These are phyloP conservation scores for Ogataea polymorpha DNA, from an alignment of 805 yeast species.

Conservation along the genomic window DNA sequence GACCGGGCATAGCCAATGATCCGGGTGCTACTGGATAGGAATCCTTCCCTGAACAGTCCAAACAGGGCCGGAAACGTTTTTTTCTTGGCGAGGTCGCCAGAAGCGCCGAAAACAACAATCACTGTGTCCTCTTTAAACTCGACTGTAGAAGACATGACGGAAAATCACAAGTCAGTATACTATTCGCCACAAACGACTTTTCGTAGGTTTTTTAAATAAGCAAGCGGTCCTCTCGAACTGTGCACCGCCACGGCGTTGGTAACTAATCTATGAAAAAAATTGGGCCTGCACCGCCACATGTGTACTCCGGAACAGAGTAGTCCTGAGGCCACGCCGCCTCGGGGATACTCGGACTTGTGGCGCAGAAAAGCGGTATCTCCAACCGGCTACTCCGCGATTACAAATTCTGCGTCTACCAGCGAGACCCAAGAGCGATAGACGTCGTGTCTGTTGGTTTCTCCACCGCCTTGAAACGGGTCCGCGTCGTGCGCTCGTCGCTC, in stretches of 20 bases:
- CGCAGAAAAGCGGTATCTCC: conserved; percentile 14
- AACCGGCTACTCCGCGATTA: conserved; percentile 2
- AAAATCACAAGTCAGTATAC: background rate
- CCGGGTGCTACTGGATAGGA: conserved; percentile 62
- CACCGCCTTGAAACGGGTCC: conserved; percentile 47
- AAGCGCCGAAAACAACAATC: conserved; percentile 88
- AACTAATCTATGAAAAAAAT: background rate
- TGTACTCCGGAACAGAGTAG: conserved; percentile 7
- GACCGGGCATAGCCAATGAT: conserved; percentile 94
- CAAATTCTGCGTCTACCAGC: conserved; percentile 41
- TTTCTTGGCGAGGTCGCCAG: conserved; percentile 93
- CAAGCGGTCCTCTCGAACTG: conserved; percentile 1
- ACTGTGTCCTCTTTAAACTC: conserved; percentile 64
- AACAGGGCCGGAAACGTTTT: conserved; percentile 88
- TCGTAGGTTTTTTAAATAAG: conserved; percentile 3
- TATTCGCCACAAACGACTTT: conserved; percentile 7
- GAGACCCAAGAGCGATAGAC: conserved; percentile 49
- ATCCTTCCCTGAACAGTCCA: conserved; percentile 74
- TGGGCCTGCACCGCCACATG: conserved; percentile 7
- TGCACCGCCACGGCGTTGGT: conserved; percentile 6
- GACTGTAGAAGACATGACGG: conserved; percentile 21
- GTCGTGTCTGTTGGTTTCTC: conserved; percentile 50
- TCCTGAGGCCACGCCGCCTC: conserved; percentile 3
- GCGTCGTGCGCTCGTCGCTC: conserved; percentile 36
- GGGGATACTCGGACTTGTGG: conserved; percentile 14